Base-by-base conservation (phyloP, 208 protist species). In the Crithidia expoeki region DNA sequence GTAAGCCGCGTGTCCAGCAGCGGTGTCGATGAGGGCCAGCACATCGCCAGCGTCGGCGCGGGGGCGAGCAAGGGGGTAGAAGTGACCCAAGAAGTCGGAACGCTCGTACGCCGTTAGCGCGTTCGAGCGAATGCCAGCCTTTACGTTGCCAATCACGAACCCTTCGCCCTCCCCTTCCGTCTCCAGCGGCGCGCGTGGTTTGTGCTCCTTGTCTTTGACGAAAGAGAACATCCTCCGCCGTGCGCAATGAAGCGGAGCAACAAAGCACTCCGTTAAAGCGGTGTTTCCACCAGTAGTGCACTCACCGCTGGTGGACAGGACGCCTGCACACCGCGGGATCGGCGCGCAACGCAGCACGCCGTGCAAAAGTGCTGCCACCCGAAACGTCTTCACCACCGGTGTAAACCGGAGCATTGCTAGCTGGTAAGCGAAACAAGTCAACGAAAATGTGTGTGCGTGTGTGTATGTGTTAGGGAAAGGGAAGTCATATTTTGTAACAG, bases 1-100 rank as follows among this genome's bases (percentile, higher is more conserved):
- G 30, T 36, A 55, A 28, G 50, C 38, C 3, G 63, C 63, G n/a
- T 58, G 52, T 2, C 44, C 67, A 46, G 60, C 65, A 30, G 36
- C 23, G 16, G 52, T 79, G 61, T 75, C 72, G 67, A 72, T 70
- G 51, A 84, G 63, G 11, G 71, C 65, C 30, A 88, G 55, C 0
- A 88, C 50, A 21, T 75, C 70, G 19, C 83, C 83, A 17, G 78
- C 82, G 21, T 72, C 58, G 2, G 78, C 70, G 46, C 58, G 64
- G 17, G 70, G 49, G 1, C 62, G 70, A 44, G 59, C 59, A 0
- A 63, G 55, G n/a, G 66, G 66, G 40, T 32, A 55, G 33, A 71
- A 44, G 17, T 55, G 32, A 0, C 66, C 66, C 10, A 71, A 32
- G 17, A 71, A 71, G 23, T 71, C 66, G 2, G 66, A 63, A 6